These are phyloP conservation scores for Fusarium nurragi DNA, from an alignment of 2,329 filamentous ascomycete species.

Conservation along the genomic window DNA sequence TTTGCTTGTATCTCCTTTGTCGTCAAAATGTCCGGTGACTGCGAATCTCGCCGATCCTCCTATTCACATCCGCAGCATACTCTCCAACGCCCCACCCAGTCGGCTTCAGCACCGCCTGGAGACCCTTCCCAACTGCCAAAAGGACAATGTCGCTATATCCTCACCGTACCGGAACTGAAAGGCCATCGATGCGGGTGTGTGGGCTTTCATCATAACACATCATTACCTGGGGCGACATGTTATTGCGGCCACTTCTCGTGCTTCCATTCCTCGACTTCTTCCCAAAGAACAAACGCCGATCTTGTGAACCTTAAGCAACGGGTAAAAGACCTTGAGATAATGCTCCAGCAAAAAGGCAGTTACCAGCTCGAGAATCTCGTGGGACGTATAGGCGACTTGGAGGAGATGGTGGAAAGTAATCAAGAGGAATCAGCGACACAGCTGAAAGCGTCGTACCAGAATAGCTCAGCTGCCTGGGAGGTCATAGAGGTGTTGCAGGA, in stretches of 20 bases:
- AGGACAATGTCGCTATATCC: conserved; percentile 23
- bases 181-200: conserved; percentile 21
- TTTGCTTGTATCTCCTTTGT: too few species aligned
- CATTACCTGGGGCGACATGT: conserved; percentile 9
- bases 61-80: not conserved
- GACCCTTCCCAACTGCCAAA: conserved; percentile 4
- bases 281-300: conserved; percentile 3
- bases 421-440: conserved; percentile 1
- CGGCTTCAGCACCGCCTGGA: conserved; percentile 21
- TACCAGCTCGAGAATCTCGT: conserved; percentile 7
- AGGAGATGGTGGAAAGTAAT: conserved; percentile 7
- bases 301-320: not conserved
- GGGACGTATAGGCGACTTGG: not conserved
- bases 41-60: not conserved
- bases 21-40: not conserved
- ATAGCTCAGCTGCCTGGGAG: conserved; percentile 17
- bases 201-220: conserved; percentile 22
- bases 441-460: conserved; percentile 15
- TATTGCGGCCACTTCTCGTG: conserved; percentile 24
- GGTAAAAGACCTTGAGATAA: not conserved
- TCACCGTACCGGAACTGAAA: conserved; percentile 18
- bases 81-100: conserved; percentile 13
- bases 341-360: conserved; percentile 1
- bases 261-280: conserved; percentile 9
- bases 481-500: conserved; percentile 10